A percentile compares a stretch with the other conserved stretches of the same genome.
These are phyloP conservation scores for Penicillium verhagenii DNA, from an alignment of 495 filamentous ascomycete genomes.

Conservation along the genomic window DNA sequence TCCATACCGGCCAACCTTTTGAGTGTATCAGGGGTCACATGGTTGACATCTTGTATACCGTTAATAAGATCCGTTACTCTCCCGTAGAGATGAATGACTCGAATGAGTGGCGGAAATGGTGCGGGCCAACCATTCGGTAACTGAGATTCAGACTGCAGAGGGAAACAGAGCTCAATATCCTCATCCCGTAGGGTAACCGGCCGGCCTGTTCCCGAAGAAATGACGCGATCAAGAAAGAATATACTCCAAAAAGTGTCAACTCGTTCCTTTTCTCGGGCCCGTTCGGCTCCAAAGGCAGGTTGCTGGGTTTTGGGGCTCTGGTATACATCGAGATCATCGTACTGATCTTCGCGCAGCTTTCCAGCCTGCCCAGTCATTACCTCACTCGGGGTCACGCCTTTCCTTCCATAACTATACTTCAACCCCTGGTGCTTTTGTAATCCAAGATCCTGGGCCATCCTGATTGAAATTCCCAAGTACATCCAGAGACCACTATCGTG, in stretches of 20 bases:
- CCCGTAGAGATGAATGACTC: constrained; percentile 81
- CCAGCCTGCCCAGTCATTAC: constrained; percentile 47
- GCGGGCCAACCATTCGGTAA: constrained; percentile 64
- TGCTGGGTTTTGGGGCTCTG: constrained; percentile 20
- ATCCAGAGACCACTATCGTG: constrained; percentile 88
- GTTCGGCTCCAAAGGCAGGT: constrained; percentile 35
- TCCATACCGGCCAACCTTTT: constrained; percentile 70
- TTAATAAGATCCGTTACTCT: constrained; percentile 80
- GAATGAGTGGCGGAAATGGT: constrained; percentile 74
- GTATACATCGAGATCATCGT: constrained; percentile 35
- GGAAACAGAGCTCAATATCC: constrained; percentile 77
- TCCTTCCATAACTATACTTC: constrained; percentile 61
- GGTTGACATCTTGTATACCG: constrained; percentile 71
- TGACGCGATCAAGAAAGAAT: constrained; percentile 80
- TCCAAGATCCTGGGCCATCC: constrained; percentile 83
- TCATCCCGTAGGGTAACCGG: constrained; percentile 77
- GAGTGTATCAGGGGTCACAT: constrained; percentile 69
- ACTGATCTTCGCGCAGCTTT: constrained; percentile 43
- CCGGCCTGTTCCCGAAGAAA: constrained; percentile 79
- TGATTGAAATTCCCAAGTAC: constrained; percentile 80
- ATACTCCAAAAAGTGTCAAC: constrained; percentile 85
- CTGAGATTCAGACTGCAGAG: constrained; percentile 58
- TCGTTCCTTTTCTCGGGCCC: constrained; percentile 65
- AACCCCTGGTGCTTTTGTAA: constrained; percentile 75
- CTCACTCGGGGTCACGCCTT: constrained; percentile 51